Evolutionary conservation across 139 green algal species (phyloP), one percentile per base, ranked within the genome.

Genomic region (Tetradesmus lagerheimii): DNA sequence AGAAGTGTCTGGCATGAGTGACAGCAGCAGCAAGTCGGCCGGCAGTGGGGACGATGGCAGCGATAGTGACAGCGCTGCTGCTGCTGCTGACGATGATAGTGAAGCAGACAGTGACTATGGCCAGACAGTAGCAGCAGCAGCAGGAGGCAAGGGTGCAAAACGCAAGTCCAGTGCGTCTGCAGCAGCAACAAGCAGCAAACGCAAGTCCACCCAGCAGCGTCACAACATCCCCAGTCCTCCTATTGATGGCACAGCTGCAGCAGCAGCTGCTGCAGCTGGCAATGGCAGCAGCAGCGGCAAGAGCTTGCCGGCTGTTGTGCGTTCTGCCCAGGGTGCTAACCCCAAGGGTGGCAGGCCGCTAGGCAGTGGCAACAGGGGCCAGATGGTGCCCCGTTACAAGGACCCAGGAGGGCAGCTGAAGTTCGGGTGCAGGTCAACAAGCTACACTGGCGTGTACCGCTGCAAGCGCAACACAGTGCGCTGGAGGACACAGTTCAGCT

Each of bases 401-500:
- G 74, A 84, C 25, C 39, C 50, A 3, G 25, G 12, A 11, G 85
- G 85, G 6, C 43, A 76, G 85, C 71, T 64, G 4, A 53, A 62
- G 43, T 89, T 84, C 77, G 85, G 71, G 12, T 84, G 85, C 85
- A 80, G 85, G n/a, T 89, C 85, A 1, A 50, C 27, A 14, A 66
- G 25, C 4, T 89, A 53, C 85, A 89, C 71, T 5, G 85, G 85
- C 1, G 85, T 89, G 71, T 89, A 89, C 74, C 53, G 45, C 6
- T 83, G 85, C 71, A 83, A 89, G 85, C 53, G 85, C 16, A 89
- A 77, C 31, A 83, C 43, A 29, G 85, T 77, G 43, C n/a, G 85
- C 41, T 89, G 85, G 85, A 74, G 85, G n/a, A 80, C 85, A 27
- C 85, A 89, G 85, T 89, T 89, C 85, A 84, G 85, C 71, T 89